Conservation (phyloP, 139 green algal species). For the Pseudopediastrum boryanum region DNA sequence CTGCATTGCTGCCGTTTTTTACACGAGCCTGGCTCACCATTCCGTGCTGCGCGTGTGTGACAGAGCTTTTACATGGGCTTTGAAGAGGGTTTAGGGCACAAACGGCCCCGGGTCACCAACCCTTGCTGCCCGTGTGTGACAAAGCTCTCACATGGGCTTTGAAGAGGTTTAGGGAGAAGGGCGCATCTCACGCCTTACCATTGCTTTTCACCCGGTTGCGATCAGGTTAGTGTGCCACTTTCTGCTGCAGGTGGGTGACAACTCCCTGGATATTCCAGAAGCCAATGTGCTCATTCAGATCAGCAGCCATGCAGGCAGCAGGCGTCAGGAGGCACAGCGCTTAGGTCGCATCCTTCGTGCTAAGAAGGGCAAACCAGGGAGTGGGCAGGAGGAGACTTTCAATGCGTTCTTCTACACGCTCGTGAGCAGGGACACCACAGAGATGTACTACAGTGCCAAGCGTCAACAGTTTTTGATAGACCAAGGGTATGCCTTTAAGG, state of each 20-base stretch:
- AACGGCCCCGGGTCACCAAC: too few species aligned
- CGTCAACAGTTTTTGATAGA: conserved; percentile 99
- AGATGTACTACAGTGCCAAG: conserved; percentile 98
- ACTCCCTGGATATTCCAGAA: conserved; percentile 99
- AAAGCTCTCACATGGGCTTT: too few species aligned
- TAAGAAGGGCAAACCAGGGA: conserved; percentile 76
- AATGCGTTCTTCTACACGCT: conserved; percentile 99
- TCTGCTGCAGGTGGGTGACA: conserved; percentile 94
- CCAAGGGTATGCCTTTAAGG: conserved; percentile 98
- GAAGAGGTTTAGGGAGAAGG: too few species aligned
- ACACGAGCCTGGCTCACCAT: too few species aligned
- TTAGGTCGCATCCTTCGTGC: conserved; percentile 96
- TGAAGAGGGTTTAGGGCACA: too few species aligned
- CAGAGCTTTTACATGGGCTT: too few species aligned
- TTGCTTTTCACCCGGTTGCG: too few species aligned
- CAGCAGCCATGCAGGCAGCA: conserved; percentile 88
- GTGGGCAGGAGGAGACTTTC: conserved; percentile 71
- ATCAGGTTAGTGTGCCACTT: too few species aligned
- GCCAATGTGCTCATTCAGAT: conserved; percentile 99
- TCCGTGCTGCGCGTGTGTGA: too few species aligned
- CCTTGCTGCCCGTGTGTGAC: too few species aligned
- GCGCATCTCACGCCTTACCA: too few species aligned
- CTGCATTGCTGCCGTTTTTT: too few species aligned
- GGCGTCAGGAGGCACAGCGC: conserved; percentile 96
- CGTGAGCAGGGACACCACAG: conserved; percentile 94